A percentile compares a stretch with the other conserved stretches of the same genome.
phyloP scores from a whole-genome alignment of 805 yeast genomes.

The Schwanniomyces occidentalis region DNA sequence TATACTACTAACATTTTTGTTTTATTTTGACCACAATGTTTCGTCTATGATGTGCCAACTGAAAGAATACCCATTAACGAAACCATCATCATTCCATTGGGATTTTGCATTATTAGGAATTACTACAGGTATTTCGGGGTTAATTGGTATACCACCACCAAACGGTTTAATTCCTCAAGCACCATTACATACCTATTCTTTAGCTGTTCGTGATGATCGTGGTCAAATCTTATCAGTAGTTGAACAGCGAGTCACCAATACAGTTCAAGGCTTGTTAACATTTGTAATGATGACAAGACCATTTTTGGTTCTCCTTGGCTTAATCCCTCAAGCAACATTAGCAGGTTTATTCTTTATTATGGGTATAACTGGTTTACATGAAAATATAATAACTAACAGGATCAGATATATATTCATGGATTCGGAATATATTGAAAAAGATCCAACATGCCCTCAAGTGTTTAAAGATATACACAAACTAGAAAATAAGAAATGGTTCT shows the following conservation, averaged over 20 bases:
- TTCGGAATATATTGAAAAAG: conserved; percentile 32
- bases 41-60: conserved; percentile 92
- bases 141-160: conserved; percentile 92
- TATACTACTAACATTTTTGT: conserved; percentile 73
- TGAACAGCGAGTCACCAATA: conserved; percentile 86
- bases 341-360: conserved; percentile 92
- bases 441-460: conserved; percentile 37
- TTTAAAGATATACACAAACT: conserved; percentile 30
- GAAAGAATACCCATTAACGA: conserved; percentile 72
- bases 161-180: conserved; percentile 98
- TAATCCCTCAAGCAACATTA: conserved; percentile 89
- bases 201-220: conserved; percentile 53
- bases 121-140: conserved; percentile 84
- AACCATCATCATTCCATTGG: conserved; percentile 92
- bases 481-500: conserved; percentile 47
- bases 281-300: conserved; percentile 91
- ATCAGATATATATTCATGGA: conserved; percentile 67
- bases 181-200: conserved; percentile 82
- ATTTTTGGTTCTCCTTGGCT: conserved; percentile 71
- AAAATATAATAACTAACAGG: conserved; percentile 62
- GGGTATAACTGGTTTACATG: conserved; percentile 80
- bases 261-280: conserved; percentile 79
- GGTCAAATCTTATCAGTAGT: conserved; percentile 59
- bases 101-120: conserved; percentile 83
- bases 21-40: conserved; percentile 94